phyloP scores from a whole-genome alignment of 257 asterid species.

The Oldenlandia corymbosa region DNA sequence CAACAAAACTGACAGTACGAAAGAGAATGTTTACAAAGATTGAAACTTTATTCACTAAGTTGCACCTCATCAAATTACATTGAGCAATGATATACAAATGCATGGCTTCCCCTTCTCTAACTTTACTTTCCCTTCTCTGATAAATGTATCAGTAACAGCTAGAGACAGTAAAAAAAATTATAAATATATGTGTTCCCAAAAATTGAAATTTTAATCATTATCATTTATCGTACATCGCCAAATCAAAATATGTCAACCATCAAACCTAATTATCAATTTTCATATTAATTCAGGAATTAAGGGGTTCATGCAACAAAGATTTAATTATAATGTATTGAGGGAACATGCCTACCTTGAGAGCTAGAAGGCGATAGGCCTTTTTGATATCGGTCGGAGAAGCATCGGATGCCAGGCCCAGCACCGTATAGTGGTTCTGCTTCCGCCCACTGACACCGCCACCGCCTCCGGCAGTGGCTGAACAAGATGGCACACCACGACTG shows the following conservation, averaged over 20 bases:
- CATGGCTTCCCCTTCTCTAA: too few species aligned
- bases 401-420: conserved; percentile 54
- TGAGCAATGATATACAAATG: too few species aligned
- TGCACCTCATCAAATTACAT: too few species aligned
- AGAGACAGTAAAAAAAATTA: too few species aligned
- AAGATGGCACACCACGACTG: conserved; percentile 24
- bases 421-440: conserved; percentile 55
- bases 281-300: neutral
- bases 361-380: conserved; percentile 75
- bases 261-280: neutral
- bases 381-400: conserved; percentile 62
- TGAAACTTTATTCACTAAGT: neutral
- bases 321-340: neutral
- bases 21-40: neutral
- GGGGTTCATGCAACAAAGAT: neutral
- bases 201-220: neutral
- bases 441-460: neutral
- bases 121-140: too few species aligned
- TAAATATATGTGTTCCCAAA: neutral
- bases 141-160: too few species aligned
- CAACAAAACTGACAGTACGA: neutral
- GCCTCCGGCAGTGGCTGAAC: conserved; percentile 19
- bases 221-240: neutral
- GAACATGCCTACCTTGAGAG: conserved; percentile 63
- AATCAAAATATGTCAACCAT: neutral